Base-by-base conservation (phyloP, 2,329 filamentous ascomycete species). In the Pestalotiopsis sp. region DNA sequence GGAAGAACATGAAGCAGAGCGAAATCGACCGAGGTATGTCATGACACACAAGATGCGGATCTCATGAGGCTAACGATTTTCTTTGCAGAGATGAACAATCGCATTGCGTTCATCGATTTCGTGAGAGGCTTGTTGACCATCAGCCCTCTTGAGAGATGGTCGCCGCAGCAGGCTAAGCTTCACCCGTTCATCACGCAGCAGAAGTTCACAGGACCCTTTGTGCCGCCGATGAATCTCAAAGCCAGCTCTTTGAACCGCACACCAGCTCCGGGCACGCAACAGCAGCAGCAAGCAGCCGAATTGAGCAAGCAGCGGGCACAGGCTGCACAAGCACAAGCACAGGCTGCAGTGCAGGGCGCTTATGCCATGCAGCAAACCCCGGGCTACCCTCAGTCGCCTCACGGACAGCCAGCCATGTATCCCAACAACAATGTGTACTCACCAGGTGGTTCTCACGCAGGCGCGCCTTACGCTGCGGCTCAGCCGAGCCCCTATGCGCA, bases 171-270 rank as follows among this genome's bases (percentile, higher is more conserved):
- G 82, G 96, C 96, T 41, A 98, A 98, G 78, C 84, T 98, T 69
- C 96, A 99, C 78, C 96, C 96, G 0, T 99, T 99, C 81, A 99
- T 99, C 77, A 99, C 96, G 0, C 96, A 99, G 78, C 93, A 97
- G 77, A 99, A 98, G 83, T 99, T 92, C 78, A 98, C 95, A 0
- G 95, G 94, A 0, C 94, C 95, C 3, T 99, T 99, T 77, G 93
- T 98, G 62, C 96, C 96, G 9, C 95, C 95, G 2, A 97, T 98
- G 94, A 97, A 97, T 76, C 84, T 98, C 69, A 98, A 98, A 79
- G 90, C 94, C 23, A 93, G 92, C 75, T 92, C 93, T 2, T 86
- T 93, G 67, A 95, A 93, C 78, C 89, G 96, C 76, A 97, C 95
- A 23, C 93, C 95, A 14, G 94, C 95, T 5, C 95, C 95, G 4